phyloP scores from a whole-genome alignment of 495 filamentous ascomycete species.

The Daldinia loculata region DNA sequence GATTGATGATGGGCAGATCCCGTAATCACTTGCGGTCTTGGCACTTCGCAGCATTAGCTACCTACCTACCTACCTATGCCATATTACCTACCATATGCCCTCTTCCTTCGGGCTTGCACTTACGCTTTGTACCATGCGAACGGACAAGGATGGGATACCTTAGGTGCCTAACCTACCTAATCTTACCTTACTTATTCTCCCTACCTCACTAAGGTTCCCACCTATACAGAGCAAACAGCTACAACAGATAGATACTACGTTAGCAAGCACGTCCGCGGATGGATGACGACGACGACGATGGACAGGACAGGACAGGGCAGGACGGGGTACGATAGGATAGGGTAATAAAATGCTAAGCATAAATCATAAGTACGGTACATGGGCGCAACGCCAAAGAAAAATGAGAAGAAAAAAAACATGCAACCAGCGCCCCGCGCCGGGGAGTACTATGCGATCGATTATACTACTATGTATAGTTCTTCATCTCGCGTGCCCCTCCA shows the following conservation, averaged over 20 bases:
- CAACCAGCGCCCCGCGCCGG: background rate
- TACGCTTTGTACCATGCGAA: too few relatives aligned
- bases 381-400: background rate
- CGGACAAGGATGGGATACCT: background rate
- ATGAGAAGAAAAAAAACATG: background rate
- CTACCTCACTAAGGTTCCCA: too few relatives aligned
- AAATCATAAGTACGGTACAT: background rate
- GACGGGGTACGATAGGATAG: background rate
- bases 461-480: background rate
- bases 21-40: background rate
- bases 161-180: background rate
- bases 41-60: background rate
- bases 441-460: background rate
- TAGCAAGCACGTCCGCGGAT: background rate
- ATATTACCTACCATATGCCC: background rate
- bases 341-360: conserved; percentile 1
- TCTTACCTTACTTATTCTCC: too few relatives aligned
- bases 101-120: too few relatives aligned
- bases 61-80: background rate
- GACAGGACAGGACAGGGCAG: background rate
- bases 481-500: background rate
- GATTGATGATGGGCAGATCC: background rate
- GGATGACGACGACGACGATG: background rate
- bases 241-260: background rate
- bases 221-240: too few relatives aligned